phyloP scores from a whole-genome alignment of 257 asterid genomes.

The Nicotiana paniculata region DNA sequence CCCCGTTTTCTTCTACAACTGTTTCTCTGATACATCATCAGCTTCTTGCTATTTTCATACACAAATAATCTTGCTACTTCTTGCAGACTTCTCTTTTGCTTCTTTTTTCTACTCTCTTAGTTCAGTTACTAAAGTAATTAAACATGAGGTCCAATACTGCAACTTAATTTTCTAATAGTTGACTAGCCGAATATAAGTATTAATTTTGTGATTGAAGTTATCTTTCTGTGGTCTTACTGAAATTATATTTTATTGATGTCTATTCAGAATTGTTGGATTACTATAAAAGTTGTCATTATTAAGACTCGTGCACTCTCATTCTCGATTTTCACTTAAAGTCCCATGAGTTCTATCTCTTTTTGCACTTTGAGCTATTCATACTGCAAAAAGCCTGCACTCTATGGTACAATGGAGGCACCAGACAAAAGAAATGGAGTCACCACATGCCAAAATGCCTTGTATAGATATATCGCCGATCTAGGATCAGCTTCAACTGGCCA shows the following conservation, averaged over 20 bases:
- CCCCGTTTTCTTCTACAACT: neutral
- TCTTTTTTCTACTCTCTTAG: neutral
- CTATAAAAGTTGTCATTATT: neutral
- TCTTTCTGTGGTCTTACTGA: neutral
- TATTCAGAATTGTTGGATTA: neutral
- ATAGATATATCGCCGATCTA: neutral
- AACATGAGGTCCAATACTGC: neutral
- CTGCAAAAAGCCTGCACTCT: neutral
- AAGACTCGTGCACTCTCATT: neutral
- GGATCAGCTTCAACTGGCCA: neutral
- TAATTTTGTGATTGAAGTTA: neutral
- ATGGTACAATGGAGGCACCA: neutral
- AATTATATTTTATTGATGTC: neutral
- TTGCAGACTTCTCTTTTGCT: neutral
- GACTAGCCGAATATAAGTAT: neutral
- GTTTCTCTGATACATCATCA: neutral
- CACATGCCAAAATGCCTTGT: neutral
- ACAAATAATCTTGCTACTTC: neutral
- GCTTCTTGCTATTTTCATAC: neutral
- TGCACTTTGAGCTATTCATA: neutral
- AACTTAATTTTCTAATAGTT: slow-evolving; percentile 1
- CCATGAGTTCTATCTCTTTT: neutral
- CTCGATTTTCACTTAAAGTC: neutral
- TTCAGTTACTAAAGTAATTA: neutral
- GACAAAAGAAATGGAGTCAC: neutral